Conservation (phyloP, 257 asterid genomes). For the Petrea volubilis region DNA sequence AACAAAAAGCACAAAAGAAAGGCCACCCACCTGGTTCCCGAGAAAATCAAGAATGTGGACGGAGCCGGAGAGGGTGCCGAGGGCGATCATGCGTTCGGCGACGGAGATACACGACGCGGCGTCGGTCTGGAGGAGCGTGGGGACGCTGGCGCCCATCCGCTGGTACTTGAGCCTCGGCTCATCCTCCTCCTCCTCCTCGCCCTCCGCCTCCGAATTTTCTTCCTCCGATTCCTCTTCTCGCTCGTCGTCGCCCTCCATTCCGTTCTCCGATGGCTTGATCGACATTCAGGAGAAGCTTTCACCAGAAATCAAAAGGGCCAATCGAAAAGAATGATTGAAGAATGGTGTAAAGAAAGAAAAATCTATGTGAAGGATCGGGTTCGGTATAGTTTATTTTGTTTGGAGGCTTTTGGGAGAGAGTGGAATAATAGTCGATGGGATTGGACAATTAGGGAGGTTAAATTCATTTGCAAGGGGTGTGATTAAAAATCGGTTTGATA, state of each 20-base stretch:
- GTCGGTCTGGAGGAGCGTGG: slow-evolving; percentile 73
- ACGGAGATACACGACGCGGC: slow-evolving; percentile 91
- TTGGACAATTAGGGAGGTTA: neutral
- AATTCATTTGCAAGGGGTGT: no score
- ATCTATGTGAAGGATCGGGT: slow-evolving; percentile 8
- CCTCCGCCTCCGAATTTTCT: slow-evolving; percentile 59
- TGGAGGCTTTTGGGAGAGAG: neutral
- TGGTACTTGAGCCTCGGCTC: slow-evolving; percentile 98
- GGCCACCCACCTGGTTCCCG: slow-evolving; percentile 73
- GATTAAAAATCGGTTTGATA: no score
- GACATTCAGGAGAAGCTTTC: slow-evolving; percentile 46
- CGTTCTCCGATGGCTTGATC: slow-evolving; percentile 74
- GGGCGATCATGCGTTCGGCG: slow-evolving; percentile 97
- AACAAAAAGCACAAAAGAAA: neutral
- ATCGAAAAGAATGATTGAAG: slow-evolving; percentile 18
- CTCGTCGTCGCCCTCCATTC: slow-evolving; percentile 94
- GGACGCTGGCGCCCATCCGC: slow-evolving; percentile 97
- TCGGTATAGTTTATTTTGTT: neutral
- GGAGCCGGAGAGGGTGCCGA: slow-evolving; percentile 81
- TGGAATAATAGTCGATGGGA: neutral
- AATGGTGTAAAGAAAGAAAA: neutral
- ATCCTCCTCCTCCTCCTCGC: slow-evolving; percentile 67
- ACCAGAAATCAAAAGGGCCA: neutral
- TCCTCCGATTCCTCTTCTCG: slow-evolving; percentile 76
- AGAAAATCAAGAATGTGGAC: slow-evolving; percentile 96